These are phyloP conservation scores for Xylaria castorea DNA, from an alignment of 495 filamentous ascomycete species.

Conservation along the genomic window DNA sequence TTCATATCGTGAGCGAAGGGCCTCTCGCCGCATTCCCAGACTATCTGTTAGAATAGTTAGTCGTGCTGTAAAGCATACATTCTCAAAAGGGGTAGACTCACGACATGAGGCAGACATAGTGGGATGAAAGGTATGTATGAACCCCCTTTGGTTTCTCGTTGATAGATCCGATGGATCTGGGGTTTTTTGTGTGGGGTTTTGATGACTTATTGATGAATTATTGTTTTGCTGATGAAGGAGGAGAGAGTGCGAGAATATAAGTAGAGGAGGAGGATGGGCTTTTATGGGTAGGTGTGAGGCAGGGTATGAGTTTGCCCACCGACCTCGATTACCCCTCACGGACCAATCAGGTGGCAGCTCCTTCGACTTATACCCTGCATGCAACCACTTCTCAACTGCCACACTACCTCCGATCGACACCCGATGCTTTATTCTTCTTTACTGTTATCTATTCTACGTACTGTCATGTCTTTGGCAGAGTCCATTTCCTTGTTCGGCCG, in stretches of 20 bases:
- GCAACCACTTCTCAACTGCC: constrained; percentile 23
- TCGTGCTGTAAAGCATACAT: neutral
- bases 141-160: neutral
- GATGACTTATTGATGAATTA: constrained; percentile 17
- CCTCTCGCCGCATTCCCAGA: neutral
- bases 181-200: constrained; percentile 12
- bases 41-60: constrained; percentile 1
- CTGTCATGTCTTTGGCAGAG: neutral
- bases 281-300: constrained; percentile 25
- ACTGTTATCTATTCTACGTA: neutral
- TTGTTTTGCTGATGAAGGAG: constrained; percentile 12
- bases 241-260: constrained; percentile 11
- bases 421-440: neutral
- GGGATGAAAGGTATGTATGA: constrained; percentile 19
- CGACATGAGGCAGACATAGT: constrained; percentile 5
- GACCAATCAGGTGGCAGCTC: constrained; percentile 27
- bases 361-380: constrained; percentile 26
- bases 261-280: constrained; percentile 23
- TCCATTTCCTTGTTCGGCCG: constrained; percentile 5
- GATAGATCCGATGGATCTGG: constrained; percentile 1
- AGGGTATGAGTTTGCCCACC: constrained; percentile 20
- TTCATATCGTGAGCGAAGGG: neutral
- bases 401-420: constrained; percentile 16
- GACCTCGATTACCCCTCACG: constrained; percentile 24
- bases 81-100: constrained; percentile 3